Base-by-base conservation (phyloP, 768 basidiomycete species). In the Dendrothele bispora region DNA sequence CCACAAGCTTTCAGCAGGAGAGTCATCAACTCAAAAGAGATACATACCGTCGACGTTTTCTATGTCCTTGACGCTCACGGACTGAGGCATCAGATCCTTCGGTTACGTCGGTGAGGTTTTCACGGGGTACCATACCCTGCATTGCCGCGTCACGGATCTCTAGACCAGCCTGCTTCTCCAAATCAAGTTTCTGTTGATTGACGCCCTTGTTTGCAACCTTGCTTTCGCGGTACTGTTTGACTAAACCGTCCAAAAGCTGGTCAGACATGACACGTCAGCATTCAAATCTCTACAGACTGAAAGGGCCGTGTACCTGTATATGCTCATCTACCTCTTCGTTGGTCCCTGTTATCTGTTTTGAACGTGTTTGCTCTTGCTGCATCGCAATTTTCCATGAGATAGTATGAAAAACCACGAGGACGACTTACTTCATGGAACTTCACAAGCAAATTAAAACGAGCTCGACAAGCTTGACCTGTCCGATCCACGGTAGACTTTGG, bases 11-110 rank as follows among this genome's bases (percentile, higher is more conserved):
- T 14, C 14, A 8, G n/a, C 46, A 39, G n/a, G n/a, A n/a, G n/a
- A n/a, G n/a, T n/a, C n/a, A 10, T 5, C 12, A 35, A 28, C 34
- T n/a, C n/a, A n/a, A n/a, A n/a, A n/a, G 5, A 10, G 24, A 22
- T 18, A 51, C 53, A 14, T 30, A 51, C 53, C 51, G 43, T 35
- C 48, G 4, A 40, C 38, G 8, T 39, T 51, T 44, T 0, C 49
- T 49, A 36, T 54, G 50, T 30, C 51, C 51, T 40, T 51, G 49
- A 14, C 41, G 53, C 4, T 49, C 53, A 14, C 27, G 22, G 49
- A 54, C 50, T 17, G 53, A 32, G 3, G 24, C 32, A n/a, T n/a
- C n/a, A n/a, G n/a, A n/a, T n/a, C n/a, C n/a, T n/a, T n/a, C n/a
- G n/a, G n/a, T n/a, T n/a, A n/a, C n/a, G n/a, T n/a, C n/a, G n/a